Evolutionary conservation across 192 early-diverging fungal species (phyloP), one percentile per base, ranked within the genome.

Genomic region (Coemansia sp.): DNA sequence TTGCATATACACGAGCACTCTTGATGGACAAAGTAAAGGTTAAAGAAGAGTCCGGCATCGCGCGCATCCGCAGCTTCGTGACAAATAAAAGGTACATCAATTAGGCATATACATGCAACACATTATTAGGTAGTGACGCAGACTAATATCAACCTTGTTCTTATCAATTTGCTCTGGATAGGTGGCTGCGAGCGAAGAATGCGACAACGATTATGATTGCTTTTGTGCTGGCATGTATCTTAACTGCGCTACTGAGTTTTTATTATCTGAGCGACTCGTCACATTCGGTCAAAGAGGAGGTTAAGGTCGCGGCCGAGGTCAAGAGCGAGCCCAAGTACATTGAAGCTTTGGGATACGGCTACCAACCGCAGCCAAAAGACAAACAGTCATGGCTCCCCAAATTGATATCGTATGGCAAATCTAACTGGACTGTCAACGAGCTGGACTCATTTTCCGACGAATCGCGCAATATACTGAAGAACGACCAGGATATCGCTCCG

Each of bases 321-420:
- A 19, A 23, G 21, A 37, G 7, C 11, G 14, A 55, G 5, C 32
- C 60, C 23, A 63, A 57, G 12, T 73, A 73, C 21, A 73, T 81
- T 8, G 73, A 81, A 29, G 74, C 76, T 0, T 60, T 81, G 21
- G 74, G 71, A 4, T 63, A 61, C 34, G n/a, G 61, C 5, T 76
- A 76, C 57, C 42, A 41, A 11, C 79, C 79, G 12, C 69, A 73
- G 21, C 14, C 60, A 17, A 58, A 32, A 9, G n/a, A 67, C 15
- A 76, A 73, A 64, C 79, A 74, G 14, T 73, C 79, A 3, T 81
- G 74, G 79, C 67, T 70, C 41, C 79, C 79, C 42, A 66, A 66
- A 19, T 17, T 34, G 14, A 8, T 62, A 8, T 25, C 23, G 9
- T n/a, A 65, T 1, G 51, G 42, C 27, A 61, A 37, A 23, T 51